Percentiles rank a stretch among this genome's conserved stretches.
These are phyloP conservation scores for Neurospora hispaniola DNA, from an alignment of 495 filamentous ascomycete genomes.

Conservation along the genomic window DNA sequence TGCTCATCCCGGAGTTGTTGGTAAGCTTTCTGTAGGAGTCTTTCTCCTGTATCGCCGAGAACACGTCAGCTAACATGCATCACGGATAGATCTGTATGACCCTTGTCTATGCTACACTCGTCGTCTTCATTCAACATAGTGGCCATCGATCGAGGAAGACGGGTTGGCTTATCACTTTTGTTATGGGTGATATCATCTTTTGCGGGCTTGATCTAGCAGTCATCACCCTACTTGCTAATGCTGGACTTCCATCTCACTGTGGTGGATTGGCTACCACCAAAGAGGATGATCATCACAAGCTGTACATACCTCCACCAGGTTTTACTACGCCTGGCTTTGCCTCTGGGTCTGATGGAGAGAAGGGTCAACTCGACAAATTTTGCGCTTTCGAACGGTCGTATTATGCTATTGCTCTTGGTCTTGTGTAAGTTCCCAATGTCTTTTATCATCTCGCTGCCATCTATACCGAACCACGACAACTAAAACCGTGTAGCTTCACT, in stretches of 20 bases:
- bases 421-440: conserved; percentile 20
- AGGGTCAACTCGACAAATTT: conserved; percentile 23
- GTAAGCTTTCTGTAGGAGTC: conserved; percentile 14
- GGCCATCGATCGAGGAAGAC: conserved; percentile 16
- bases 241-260: conserved; percentile 27
- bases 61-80: background rate
- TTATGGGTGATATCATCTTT: conserved; percentile 21
- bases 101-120: conserved; percentile 25
- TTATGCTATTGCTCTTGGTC: conserved; percentile 20
- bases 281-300: conserved; percentile 1
- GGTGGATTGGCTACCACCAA: conserved; percentile 16
- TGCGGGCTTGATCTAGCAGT: conserved; percentile 19
- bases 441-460: background rate
- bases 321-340: conserved; percentile 22
- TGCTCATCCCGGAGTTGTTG: conserved; percentile 27
- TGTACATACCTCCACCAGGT: background rate
- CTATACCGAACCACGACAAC: background rate
- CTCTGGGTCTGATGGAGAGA: conserved; percentile 4
- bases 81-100: conserved; percentile 19
- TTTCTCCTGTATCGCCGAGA: background rate
- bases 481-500: conserved; percentile 19
- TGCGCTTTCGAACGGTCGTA: conserved; percentile 26
- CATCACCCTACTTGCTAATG: conserved; percentile 21
- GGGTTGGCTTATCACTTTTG: conserved; percentile 14
- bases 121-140: conserved; percentile 22